Evolutionary conservation across 352 stramenopile species (phyloP), one percentile per base, ranked within the genome.

Genomic region (Globisporangium radiosum): DNA sequence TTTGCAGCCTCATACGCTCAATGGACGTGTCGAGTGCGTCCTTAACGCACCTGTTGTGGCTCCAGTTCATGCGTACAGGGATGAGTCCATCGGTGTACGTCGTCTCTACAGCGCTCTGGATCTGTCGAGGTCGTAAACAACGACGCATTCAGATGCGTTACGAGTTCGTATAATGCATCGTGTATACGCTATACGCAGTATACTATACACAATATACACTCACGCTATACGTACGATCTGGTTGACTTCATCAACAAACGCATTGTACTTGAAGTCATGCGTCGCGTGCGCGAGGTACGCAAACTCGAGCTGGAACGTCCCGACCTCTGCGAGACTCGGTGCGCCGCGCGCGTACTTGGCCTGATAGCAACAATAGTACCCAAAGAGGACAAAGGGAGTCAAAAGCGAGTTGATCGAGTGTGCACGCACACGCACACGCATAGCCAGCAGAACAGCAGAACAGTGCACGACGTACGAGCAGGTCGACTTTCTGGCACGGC

Each of bases 291-390:
- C 54, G 1, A 92, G 54, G 47, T 83, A 89, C 25, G 56, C 56
- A 56, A 89, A 90, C 56, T 92, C 82, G 15, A 92, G 70, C 52
- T 87, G 77, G 59, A 92, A 86, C 0, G 69, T 85, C 11, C 60
- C 65, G 6, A 71, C 70, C 43, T 87, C 80, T 0, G 81, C 71
- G 19, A 90, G 59, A 5, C 65, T 68, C 7, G 73, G 71, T 14
- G 63, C 33, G 1, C 36, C 52, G 25, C 51, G 43, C 7, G 52
- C 51, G 14, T 38, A 44, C 8, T 54, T 47, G 3, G 37, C 38
- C 58, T 58, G 36, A 5, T 33, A 33, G 25, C 25, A 33, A 33
- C 25, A 33, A 33, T 33, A 33, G 25, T 33, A 33, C 25, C 25
- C 25, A 33, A 33, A 3, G 25, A 33, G 25, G 25, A 33, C 25